phyloP scores from a whole-genome alignment of 176 grass and related monocot species.

The Triticum timopheevii region DNA sequence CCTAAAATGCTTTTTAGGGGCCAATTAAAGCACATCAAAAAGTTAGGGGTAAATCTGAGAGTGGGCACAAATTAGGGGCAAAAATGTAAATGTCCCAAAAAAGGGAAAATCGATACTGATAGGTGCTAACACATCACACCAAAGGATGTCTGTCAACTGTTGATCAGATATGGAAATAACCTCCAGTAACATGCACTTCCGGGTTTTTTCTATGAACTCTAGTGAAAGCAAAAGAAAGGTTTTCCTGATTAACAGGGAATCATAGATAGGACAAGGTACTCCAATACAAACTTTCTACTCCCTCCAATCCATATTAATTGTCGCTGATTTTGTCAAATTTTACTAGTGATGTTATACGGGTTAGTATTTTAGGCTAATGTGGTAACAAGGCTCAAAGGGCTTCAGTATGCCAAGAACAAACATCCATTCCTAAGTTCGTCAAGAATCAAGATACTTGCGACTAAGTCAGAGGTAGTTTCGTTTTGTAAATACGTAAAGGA shows the following conservation, averaged over 20 bases:
- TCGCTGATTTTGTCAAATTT: not conserved
- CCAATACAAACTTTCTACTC: not conserved
- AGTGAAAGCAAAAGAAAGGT: not conserved
- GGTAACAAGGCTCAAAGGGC: not conserved
- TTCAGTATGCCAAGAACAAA: not conserved
- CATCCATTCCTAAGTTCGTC: not conserved
- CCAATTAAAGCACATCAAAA: no score
- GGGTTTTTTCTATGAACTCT: not conserved
- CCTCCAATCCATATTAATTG: no score
- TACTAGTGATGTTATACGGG: not conserved
- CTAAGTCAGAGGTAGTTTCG: not conserved
- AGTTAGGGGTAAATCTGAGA: no score
- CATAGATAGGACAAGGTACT: not conserved
- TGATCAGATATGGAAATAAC: not conserved
- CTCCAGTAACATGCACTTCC: not conserved
- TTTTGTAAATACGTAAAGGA: not conserved
- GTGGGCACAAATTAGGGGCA: no score
- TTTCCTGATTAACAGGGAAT: not conserved
- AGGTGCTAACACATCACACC: not conserved
- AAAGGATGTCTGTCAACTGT: conserved; percentile 8
- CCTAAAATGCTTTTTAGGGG: no score
- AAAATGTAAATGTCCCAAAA: no score
- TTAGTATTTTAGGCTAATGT: not conserved
- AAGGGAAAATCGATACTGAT: not conserved
- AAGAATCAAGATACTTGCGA: not conserved